Percentiles rank a stretch among this genome's conserved stretches.
Evolutionary conservation across 176 grass and related monocot species (phyloP).

Genomic region (Lolium rigidum): DNA sequence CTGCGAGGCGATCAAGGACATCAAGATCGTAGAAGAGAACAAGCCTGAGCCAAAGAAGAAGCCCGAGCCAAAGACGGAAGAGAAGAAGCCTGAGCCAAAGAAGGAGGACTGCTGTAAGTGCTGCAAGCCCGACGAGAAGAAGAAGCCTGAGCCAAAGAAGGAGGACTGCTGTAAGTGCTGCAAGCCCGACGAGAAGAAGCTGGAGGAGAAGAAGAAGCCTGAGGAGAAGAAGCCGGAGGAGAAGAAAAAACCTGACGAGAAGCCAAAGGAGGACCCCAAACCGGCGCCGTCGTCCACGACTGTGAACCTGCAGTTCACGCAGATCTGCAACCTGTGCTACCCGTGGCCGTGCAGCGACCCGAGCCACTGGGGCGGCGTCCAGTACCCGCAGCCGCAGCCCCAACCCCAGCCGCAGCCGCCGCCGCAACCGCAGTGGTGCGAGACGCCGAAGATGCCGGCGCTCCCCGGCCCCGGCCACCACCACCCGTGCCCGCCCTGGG

Average conservation of each 20-base stretch:
- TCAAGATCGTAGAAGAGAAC: constrained; percentile 29
- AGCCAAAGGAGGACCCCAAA: not conserved
- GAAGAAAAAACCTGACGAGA: not conserved
- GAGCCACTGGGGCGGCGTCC: constrained; percentile 19
- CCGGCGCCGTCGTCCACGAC: constrained; percentile 27
- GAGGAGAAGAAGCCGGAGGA: not conserved
- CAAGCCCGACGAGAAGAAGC: constrained; percentile 22
- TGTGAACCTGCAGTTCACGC: constrained; percentile 47
- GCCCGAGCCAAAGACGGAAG: not conserved
- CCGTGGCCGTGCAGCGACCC: constrained; percentile 65
- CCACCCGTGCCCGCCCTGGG: constrained; percentile 27
- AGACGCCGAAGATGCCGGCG: constrained; percentile 1
- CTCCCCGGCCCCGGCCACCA: not conserved
- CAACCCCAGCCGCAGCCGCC: not conserved
- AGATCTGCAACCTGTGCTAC: constrained; percentile 48
- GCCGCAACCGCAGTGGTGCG: constrained; percentile 24
- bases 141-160: no score
- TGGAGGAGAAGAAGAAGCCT: not conserved
- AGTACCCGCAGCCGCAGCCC: not conserved
- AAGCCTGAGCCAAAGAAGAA: constrained; percentile 10
- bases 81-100: not conserved
- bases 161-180: not conserved
- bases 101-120: not conserved
- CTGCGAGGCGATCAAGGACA: constrained; percentile 46
- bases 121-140: not conserved